These are phyloP conservation scores for Eremochloa ophiuroides DNA, from an alignment of 176 grass and related monocot genomes.

Conservation along the genomic window DNA sequence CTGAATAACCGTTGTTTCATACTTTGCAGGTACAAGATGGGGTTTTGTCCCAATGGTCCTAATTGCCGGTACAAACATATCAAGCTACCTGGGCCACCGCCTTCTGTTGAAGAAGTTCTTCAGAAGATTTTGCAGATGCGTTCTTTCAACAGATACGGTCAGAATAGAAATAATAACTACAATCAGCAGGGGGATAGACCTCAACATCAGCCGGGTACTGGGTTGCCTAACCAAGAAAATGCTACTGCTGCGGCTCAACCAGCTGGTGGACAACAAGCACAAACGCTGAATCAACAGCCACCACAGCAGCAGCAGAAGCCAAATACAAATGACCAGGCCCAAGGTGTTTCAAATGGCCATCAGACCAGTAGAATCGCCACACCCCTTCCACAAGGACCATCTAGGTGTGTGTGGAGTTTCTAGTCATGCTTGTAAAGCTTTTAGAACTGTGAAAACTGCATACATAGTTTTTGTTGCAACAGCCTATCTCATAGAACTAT, in stretches of 20 bases:
- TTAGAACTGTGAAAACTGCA: conserved; percentile 38
- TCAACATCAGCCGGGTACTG: conserved; percentile 51
- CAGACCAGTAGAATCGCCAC: conserved; percentile 64
- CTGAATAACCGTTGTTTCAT: neutral
- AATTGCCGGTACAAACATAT: conserved; percentile 85
- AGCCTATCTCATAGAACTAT: conserved; percentile 16
- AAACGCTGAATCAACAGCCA: conserved; percentile 50
- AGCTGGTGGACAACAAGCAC: conserved; percentile 45
- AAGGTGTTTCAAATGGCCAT: conserved; percentile 63
- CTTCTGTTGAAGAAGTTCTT: conserved; percentile 80
- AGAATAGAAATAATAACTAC: conserved; percentile 64
- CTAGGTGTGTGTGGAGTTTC: conserved; percentile 99
- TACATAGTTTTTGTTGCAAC: conserved; percentile 25
- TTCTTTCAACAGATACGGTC: conserved; percentile 49
- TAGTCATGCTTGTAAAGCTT: conserved; percentile 68
- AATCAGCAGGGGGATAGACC: conserved; percentile 68
- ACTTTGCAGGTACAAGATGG: conserved; percentile 87
- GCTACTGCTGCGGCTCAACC: conserved; percentile 30
- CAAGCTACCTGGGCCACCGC: conserved; percentile 50
- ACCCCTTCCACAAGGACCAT: conserved; percentile 86
- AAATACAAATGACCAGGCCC: conserved; percentile 42
- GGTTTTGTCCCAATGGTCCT: conserved; percentile 94
- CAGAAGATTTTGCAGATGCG: conserved; percentile 72
- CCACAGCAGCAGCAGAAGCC: conserved; percentile 44
- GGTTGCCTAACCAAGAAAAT: conserved; percentile 56